Base-by-base conservation (phyloP, 345 rosid species). In the Populus nigra region DNA sequence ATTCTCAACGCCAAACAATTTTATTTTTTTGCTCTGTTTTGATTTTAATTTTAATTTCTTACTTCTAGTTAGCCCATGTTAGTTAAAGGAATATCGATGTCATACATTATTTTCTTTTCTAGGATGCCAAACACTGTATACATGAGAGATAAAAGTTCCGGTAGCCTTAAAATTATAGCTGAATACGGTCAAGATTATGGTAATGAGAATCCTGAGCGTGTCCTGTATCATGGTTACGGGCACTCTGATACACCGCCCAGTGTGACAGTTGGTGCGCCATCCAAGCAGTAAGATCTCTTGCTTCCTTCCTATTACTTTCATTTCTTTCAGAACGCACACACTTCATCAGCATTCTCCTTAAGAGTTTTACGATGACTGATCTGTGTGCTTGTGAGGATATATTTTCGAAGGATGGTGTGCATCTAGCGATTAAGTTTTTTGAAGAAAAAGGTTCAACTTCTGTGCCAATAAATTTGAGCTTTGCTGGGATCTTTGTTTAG, bases 121-220 rank as follows among this genome's bases (percentile, higher is more conserved):
- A 89, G 91, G 90, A 74, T 68, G 80, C 90, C 95, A 45, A 88
- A 88, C 75, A 76, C 89, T 31, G 95, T 91, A 35, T 79, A 80
- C 76, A 91, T 91, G 93, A 49, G 72, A 71, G 91, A 86, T 3
- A 87, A 72, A 74, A 81, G 71, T 53, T 65, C 81, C 5, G 75
- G 81, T 72, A 59, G 57, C 75, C 89, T 84, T 61, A 89, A 86
- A 81, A 74, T 79, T 49, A 84, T 91, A 72, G 89, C 93, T 1
- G 90, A 89, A 80, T 91, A 91, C 69, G 95, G 95, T 68, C 90
- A 76, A 76, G 90, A 88, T 73, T 89, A 91, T 65, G 89, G 88
- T 25, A 79, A 41, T 63, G 91, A 86, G 63, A 80, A 86, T 78
- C 90, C 95, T 13, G 75, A 89, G 10, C 82, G 86, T 59, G 91